A percentile compares a stretch with the other conserved stretches of the same genome.
phyloP scores from a whole-genome alignment of 2,329 filamentous ascomycete genomes.

The Torrubiella hemipterigena region DNA sequence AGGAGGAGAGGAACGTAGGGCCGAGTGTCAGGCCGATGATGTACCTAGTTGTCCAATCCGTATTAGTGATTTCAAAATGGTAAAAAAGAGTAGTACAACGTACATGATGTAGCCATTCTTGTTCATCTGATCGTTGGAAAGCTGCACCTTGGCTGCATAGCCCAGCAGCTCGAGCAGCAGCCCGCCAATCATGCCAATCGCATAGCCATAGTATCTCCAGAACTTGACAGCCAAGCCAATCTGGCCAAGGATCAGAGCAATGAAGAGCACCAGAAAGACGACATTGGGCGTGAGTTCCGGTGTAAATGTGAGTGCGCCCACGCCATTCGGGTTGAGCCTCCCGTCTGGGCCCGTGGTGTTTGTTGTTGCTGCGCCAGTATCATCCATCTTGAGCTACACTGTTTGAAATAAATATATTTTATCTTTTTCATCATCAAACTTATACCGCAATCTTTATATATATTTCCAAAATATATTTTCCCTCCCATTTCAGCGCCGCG shows the following conservation, averaged over 20 bases:
- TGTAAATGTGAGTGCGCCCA: conserved; percentile 7
- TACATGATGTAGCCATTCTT: conserved; percentile 12
- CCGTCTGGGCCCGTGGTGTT: not conserved
- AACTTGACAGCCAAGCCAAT: conserved; percentile 4
- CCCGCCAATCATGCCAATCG: conserved; percentile 11
- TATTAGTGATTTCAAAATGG: not conserved
- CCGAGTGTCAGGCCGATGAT: conserved; percentile 11
- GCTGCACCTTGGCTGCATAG: conserved; percentile 10
- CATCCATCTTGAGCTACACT: no score
- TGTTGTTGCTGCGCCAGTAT: not conserved
- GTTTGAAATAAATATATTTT: no score
- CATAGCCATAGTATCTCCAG: conserved; percentile 9
- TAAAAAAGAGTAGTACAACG: not conserved
- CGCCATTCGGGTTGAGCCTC: conserved; percentile 7
- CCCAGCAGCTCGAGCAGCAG: conserved; percentile 10
- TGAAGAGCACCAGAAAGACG: conserved; percentile 6
- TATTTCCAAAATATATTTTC: no score
- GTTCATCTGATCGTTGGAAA: conserved; percentile 7
- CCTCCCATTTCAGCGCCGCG: no score
- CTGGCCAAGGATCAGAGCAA: conserved; percentile 2
- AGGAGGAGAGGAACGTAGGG: conserved; percentile 10
- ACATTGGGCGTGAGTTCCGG: conserved; percentile 6
- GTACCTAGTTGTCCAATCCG: conserved; percentile 7
- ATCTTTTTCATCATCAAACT: no score
- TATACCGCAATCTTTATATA: no score